Conservation (phyloP, 108 stramenopile species). For the Skeletonema grethae region DNA sequence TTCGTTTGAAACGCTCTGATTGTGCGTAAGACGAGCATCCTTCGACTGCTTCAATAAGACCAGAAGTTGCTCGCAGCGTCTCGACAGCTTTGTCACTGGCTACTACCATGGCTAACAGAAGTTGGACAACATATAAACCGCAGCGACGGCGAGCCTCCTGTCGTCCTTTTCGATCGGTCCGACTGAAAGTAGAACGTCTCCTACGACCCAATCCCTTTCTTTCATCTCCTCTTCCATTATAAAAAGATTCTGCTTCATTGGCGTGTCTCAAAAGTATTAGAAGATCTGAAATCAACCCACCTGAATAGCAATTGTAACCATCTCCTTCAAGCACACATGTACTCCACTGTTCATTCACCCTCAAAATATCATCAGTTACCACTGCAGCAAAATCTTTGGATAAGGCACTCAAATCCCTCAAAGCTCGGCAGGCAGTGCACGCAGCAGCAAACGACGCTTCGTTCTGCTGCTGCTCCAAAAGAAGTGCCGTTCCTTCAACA, state of each 20-base stretch:
- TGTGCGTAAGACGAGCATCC: constrained; percentile 52
- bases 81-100: constrained; percentile 79
- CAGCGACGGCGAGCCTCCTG: constrained; percentile 64
- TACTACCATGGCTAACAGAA: constrained; percentile 74
- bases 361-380: constrained; percentile 76
- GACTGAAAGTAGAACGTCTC: constrained; percentile 9
- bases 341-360: constrained; percentile 56
- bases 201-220: constrained; percentile 7
- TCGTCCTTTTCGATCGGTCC: constrained; percentile 29
- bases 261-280: constrained; percentile 63
- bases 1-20: constrained; percentile 31
- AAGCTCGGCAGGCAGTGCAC: constrained; percentile 70
- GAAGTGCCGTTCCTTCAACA: constrained; percentile 32
- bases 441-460: constrained; percentile 72
- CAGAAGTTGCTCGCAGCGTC: constrained; percentile 65
- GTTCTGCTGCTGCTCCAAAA: constrained; percentile 26
- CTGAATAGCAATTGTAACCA: constrained; percentile 33
- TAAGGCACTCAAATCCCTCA: constrained; percentile 80
- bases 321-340: constrained; percentile 41
- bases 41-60: constrained; percentile 63
- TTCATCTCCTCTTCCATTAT: constrained; percentile 6
- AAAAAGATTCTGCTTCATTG: constrained; percentile 50
- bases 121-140: constrained; percentile 74
- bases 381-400: constrained; percentile 71
- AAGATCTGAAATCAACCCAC: constrained; percentile 57